These are phyloP conservation scores for Globisporangium nagaii DNA, from an alignment of 352 stramenopile genomes.

Conservation along the genomic window DNA sequence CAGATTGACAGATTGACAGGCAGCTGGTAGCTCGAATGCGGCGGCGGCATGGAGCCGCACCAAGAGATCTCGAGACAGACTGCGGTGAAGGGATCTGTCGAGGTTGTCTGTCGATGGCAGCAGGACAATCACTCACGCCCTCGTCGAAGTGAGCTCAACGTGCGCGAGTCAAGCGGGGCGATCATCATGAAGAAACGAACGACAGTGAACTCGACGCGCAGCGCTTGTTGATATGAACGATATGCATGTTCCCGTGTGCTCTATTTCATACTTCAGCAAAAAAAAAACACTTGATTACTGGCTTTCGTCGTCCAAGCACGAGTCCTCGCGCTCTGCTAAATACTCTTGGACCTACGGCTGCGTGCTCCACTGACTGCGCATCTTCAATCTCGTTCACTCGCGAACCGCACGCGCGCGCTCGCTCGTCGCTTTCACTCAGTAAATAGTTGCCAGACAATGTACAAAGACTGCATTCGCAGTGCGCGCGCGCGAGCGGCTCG, in stretches of 20 bases:
- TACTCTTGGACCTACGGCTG: conserved; percentile 8
- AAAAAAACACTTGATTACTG: conserved; percentile 6
- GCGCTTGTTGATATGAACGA: conserved; percentile 6
- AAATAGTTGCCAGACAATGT: conserved; percentile 15
- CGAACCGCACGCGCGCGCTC: background rate
- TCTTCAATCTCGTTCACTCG: conserved; percentile 1
- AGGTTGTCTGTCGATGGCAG: no score
- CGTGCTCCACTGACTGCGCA: background rate
- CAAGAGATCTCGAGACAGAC: background rate
- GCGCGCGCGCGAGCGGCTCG: background rate
- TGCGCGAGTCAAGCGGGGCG: no score
- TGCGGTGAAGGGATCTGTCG: no score
- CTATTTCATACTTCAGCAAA: conserved; percentile 7
- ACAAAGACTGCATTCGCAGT: conserved; percentile 5
- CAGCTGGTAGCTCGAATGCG: background rate
- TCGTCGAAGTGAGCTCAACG: no score
- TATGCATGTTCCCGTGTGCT: conserved; percentile 1
- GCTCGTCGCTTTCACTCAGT: conserved; percentile 9
- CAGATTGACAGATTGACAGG: background rate
- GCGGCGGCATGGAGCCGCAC: background rate
- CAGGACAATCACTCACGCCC: no score
- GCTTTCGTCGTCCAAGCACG: conserved; percentile 6
- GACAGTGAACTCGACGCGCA: no score
- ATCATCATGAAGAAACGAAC: no score
- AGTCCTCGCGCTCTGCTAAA: conserved; percentile 8